Conservation (phyloP, 768 basidiomycete species). For the Lepiota venenata region DNA sequence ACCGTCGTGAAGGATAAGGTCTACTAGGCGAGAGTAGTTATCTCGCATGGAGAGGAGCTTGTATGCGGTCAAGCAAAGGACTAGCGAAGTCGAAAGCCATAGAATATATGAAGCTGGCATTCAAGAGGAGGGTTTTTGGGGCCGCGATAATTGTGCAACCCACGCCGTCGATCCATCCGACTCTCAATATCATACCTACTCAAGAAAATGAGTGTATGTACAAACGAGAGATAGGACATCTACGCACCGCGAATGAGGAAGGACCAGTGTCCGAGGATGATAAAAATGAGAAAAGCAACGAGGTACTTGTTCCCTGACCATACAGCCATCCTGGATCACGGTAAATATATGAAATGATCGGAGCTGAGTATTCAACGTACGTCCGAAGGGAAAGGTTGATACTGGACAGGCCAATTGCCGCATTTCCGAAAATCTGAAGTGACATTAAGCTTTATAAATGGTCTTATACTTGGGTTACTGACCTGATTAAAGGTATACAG, state of each 20-base stretch:
- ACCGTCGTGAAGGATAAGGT: conserved; percentile 68
- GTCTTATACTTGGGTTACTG: conserved; percentile 10
- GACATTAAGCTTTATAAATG: not conserved
- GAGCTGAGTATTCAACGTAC: conserved; percentile 34
- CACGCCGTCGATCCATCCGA: conserved; percentile 43
- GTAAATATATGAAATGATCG: not conserved
- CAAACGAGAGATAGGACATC: not conserved
- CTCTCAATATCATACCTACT: conserved; percentile 56
- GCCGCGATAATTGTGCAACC: conserved; percentile 53
- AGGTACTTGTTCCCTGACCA: conserved; percentile 61
- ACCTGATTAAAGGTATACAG: conserved; percentile 68
- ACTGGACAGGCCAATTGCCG: conserved; percentile 65
- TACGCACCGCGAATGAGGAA: conserved; percentile 59
- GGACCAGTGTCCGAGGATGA: conserved; percentile 73
- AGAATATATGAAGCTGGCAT: conserved; percentile 67
- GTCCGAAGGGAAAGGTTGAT: conserved; percentile 69
- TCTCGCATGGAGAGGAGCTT: conserved; percentile 49
- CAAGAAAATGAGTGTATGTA: not conserved
- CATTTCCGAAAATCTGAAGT: conserved; percentile 52
- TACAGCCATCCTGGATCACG: conserved; percentile 56
- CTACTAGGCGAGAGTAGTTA: conserved; percentile 53
- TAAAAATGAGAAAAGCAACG: conserved; percentile 42
- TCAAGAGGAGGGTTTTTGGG: conserved; percentile 57
- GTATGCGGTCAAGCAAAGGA: conserved; percentile 56
- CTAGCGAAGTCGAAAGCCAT: conserved; percentile 44